Conservation (phyloP, 73 alveolate species). For the Uronychia setigera region DNA sequence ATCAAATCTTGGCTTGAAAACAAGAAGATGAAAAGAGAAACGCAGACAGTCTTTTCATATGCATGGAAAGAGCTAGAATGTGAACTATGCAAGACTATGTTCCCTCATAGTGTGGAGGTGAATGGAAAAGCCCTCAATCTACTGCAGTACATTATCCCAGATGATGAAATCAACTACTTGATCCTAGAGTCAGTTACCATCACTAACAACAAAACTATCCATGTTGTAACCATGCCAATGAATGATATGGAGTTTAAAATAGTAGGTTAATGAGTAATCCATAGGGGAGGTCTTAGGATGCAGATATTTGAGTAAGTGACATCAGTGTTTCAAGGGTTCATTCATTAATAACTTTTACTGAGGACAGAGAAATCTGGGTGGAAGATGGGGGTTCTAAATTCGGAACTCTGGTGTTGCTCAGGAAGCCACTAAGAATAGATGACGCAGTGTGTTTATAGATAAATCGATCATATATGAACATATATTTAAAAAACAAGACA, state of each 20-base stretch:
- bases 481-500: background rate
- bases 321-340: constrained; percentile 61
- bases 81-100: constrained; percentile 92
- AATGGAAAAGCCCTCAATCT: constrained; percentile 23
- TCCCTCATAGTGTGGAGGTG: constrained; percentile 8
- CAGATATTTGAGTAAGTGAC: constrained; percentile 62
- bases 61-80: constrained; percentile 91
- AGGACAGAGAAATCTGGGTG: constrained; percentile 31
- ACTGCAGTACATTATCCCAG: constrained; percentile 16
- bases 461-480: background rate
- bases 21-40: constrained; percentile 32
- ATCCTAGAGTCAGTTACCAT: constrained; percentile 57
- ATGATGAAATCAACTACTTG: constrained; percentile 39
- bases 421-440: background rate
- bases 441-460: background rate
- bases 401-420: constrained; percentile 55
- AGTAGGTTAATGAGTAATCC: background rate
- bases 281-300: constrained; percentile 63
- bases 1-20: constrained; percentile 58
- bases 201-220: constrained; percentile 64
- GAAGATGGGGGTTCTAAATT: constrained; percentile 55
- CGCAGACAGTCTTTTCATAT: constrained; percentile 20
- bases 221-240: constrained; percentile 42
- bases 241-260: constrained; percentile 16
- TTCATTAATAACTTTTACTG: constrained; percentile 20